Conservation (phyloP, 495 filamentous ascomycete species). For the Viridothelium virens region DNA sequence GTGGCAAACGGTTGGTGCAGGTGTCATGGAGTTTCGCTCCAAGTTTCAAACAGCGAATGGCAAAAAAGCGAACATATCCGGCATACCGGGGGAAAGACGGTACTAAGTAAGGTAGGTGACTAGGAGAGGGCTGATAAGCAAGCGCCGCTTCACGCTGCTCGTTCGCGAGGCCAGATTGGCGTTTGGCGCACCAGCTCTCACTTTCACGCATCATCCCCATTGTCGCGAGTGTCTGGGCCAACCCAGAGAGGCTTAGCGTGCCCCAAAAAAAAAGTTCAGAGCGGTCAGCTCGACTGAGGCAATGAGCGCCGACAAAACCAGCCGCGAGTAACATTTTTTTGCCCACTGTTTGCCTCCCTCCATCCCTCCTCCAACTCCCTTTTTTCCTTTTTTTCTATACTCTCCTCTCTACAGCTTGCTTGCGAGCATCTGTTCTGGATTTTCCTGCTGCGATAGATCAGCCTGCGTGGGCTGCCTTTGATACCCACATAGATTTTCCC, state of each 20-base stretch:
- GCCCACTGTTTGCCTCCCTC: neutral
- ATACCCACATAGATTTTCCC: constrained; percentile 8
- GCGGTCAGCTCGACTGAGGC: constrained; percentile 9
- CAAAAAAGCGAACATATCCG: neutral
- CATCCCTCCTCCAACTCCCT: neutral
- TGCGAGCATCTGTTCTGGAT: neutral
- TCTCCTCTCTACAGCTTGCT: neutral
- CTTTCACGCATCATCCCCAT: neutral
- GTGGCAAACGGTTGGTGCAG: neutral
- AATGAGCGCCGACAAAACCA: neutral
- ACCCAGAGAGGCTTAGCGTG: neutral
- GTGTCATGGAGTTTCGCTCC: neutral
- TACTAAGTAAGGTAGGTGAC: no score
- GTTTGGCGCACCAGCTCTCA: no score
- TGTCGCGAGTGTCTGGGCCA: neutral
- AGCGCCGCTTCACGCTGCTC: neutral
- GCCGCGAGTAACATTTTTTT: neutral
- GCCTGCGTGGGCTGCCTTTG: neutral
- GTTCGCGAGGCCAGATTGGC: neutral
- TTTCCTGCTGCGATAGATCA: neutral
- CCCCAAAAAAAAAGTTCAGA: constrained; percentile 12
- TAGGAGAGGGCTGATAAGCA: constrained; percentile 2
- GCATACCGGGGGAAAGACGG: neutral
- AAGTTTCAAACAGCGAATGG: neutral
- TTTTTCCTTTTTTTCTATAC: neutral